phyloP scores from a whole-genome alignment of 2,329 filamentous ascomycete genomes.

The Sporothrix luriei region DNA sequence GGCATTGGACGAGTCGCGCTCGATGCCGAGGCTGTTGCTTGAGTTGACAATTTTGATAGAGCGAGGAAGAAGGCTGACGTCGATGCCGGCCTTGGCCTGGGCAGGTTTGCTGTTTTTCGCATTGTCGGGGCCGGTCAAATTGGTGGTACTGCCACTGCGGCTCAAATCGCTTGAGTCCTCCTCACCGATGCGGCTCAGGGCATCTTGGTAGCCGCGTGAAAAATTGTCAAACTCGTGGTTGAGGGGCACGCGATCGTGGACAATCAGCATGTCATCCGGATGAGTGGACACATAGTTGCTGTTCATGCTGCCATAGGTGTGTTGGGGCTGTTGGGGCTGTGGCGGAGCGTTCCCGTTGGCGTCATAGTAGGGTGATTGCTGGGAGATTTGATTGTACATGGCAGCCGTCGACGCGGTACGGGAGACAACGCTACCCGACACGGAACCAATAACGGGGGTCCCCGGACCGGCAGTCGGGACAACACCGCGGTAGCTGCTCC shows the following conservation, averaged over 20 bases:
- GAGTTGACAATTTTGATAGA: background rate
- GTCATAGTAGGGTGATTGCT: conserved; percentile 35
- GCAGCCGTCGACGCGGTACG: background rate
- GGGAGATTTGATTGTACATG: background rate
- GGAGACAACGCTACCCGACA: background rate
- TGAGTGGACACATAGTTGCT: conserved; percentile 37
- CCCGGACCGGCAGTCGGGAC: background rate
- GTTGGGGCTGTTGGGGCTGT: background rate
- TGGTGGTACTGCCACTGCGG: conserved; percentile 31
- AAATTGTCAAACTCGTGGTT: conserved; percentile 47
- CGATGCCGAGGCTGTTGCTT: background rate
- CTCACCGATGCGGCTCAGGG: conserved; percentile 46
- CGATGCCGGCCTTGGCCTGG: background rate
- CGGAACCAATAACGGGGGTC: background rate
- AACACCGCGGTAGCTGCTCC: conserved; percentile 18
- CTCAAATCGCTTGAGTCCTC: conserved; percentile 35
- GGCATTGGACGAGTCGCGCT: conserved; percentile 20
- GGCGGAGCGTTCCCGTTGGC: conserved; percentile 8
- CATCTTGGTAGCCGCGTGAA: conserved; percentile 48
- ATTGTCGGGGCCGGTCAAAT: conserved; percentile 31
- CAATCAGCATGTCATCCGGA: conserved; percentile 34
- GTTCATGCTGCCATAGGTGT: conserved; percentile 39
- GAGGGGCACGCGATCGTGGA: conserved; percentile 33
- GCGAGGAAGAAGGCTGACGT: conserved; percentile 3
- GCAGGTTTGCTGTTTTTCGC: background rate